Base-by-base conservation (phyloP, 2,329 filamentous ascomycete species). In the Calonectria hongkongensis region DNA sequence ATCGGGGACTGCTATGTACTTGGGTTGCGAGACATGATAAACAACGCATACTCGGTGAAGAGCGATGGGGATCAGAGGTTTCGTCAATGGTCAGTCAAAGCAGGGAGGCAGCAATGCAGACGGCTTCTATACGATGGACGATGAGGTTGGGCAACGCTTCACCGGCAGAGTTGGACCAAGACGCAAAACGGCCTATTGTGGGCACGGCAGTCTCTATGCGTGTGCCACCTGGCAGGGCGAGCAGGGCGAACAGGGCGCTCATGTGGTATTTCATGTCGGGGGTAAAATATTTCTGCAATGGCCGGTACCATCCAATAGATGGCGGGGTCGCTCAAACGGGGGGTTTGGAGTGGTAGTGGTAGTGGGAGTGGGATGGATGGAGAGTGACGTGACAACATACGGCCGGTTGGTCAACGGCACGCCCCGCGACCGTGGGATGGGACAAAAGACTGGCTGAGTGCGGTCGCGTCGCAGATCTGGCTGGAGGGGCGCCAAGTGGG, bases 341-440 rank as follows among this genome's bases (percentile, higher is more conserved):
- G 63, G 30, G 30, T 33, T 9, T 9, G 30, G 30, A 33, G 30
- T 33, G 30, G 30, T 33, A 9, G 30, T 33, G 30, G 30, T 33
- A 33, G 28, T 39, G 27, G 12, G 63, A 21, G 33, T 36, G 33
- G 33, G 33, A 36, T 36, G 47, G 30, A 33, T 5, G 9, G 48
- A 63, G 63, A 41, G 54, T 62, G 43, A 62, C 66, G 66, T 45
- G 66, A 68, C 54, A 68, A 68, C 21, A 21, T 60, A 68, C 27
- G 51, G 30, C 54, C 43, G 51, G 39, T 30, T 28, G 41, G 39
- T 21, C 15, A 30, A 33, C 43, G 41, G 64, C 48, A 54, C 43
- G 54, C 54, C 43, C 43, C 54, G 43, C 51, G n/a, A 41, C 21
- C 41, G 27, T 30, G 51, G 58, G 41, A 43, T 33, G 2, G 30